Base-by-base conservation (phyloP, 192 early-diverging fungal genomes). In the Kappamyces sp. region DNA sequence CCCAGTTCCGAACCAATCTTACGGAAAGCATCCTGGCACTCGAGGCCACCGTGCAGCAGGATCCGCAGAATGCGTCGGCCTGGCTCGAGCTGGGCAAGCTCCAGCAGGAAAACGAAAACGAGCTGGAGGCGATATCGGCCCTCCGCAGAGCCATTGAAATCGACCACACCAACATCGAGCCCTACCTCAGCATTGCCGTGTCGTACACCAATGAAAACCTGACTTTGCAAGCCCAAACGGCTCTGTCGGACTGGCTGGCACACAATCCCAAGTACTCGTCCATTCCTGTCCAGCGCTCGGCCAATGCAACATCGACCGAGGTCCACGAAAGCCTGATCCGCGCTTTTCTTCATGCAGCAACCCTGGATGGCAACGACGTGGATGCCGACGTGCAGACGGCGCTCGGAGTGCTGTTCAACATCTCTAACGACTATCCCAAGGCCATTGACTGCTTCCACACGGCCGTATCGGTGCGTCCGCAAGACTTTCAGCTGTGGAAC, bases 21-120 rank as follows among this genome's bases (percentile, higher is more conserved):
- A 75, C 86, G 11, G 96, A 97, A 51, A 78, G 88, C 1, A 93
- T 97, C 45, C 67, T 98, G 58, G 88, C 89, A 3, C 80, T 98
- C 6, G 96, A 99, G 68, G 91, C 91, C 15, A 77, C 84, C 1
- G 83, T 94, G 30, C 86, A 93, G 64, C 71, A 84, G 45, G 79
- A 89, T 41, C 83, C 91, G 0, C 61, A 76, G 37, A 85, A 98
- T 68, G 87, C 91, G 0, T 66, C 67, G 0, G 76, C 87, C 48
- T 99, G 96, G 96, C 73, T 86, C 57, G 67, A 83, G 62, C 77
- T 99, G 5, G 96, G 96, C 38, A 70, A 89, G 35, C 74, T 77
- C 49, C 96, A 99, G 65, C 93, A 96, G 59, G 96, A 99, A 64
- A 98, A 96, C 68, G 96, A 99, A 65, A 88, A 91, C 45, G 96